These are phyloP conservation scores for Plectosphaerella cucumerina DNA, from an alignment of 2,329 filamentous ascomycete species.

Conservation along the genomic window DNA sequence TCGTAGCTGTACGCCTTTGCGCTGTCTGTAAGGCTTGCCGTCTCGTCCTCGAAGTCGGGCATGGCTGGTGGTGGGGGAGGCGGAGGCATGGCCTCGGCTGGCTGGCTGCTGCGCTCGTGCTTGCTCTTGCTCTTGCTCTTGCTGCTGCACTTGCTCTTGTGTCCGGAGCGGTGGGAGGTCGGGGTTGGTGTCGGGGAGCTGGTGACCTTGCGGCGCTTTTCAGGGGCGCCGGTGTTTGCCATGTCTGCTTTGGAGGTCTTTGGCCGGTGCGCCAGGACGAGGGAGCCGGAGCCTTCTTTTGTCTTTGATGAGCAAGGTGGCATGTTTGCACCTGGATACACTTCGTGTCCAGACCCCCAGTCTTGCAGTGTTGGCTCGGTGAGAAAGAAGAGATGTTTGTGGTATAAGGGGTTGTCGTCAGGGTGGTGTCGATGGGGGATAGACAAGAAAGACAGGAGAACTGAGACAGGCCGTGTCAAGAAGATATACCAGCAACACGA, in stretches of 20 bases:
- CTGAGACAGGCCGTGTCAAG: too few relatives aligned
- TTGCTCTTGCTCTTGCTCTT: background rate
- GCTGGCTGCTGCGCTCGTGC: background rate
- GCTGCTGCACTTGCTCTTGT: conserved; percentile 3
- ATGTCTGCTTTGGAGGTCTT: background rate
- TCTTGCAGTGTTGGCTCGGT: too few relatives aligned
- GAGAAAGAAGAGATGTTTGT: too few relatives aligned
- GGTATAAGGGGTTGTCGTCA: too few relatives aligned
- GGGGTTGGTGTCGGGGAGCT: background rate
- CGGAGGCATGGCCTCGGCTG: background rate
- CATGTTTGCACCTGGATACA: too few relatives aligned
- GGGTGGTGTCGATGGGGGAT: too few relatives aligned
- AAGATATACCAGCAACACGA: too few relatives aligned
- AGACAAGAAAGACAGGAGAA: too few relatives aligned
- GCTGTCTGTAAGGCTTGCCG: conserved; percentile 35
- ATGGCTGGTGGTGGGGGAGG: conserved; percentile 8
- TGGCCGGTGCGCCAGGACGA: background rate
- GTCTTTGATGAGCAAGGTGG: too few relatives aligned
- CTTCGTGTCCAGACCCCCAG: too few relatives aligned
- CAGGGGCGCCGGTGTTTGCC: conserved; percentile 1
- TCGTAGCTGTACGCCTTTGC: conserved; percentile 39
- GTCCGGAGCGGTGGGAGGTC: conserved; percentile 7
- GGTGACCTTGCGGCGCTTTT: conserved; percentile 5
- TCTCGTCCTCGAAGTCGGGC: conserved; percentile 24
- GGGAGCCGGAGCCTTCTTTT: background rate